phyloP scores from a whole-genome alignment of 257 asterid species.

The Solanum medicagineum region DNA sequence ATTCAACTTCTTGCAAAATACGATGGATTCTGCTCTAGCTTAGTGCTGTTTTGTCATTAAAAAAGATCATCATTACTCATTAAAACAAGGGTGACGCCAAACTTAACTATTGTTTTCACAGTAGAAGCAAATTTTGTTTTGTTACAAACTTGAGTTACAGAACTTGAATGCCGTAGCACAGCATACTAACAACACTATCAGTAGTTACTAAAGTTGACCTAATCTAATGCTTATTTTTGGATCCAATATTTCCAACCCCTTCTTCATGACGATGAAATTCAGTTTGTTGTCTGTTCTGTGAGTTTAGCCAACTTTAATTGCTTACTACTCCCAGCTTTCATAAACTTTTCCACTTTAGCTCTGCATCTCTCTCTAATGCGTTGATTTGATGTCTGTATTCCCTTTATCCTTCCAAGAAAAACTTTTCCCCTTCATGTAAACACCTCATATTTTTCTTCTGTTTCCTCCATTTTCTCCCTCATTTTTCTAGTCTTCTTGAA shows the following conservation, averaged over 20 bases:
- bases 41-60: background rate
- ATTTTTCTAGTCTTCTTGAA: constrained; percentile 56
- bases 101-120: background rate
- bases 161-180: background rate
- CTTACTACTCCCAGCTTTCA: constrained; percentile 52
- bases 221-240: background rate
- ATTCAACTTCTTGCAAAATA: background rate
- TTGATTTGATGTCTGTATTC: constrained; percentile 52
- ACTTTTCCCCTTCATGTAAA: constrained; percentile 49
- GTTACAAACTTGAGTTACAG: background rate
- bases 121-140: background rate
- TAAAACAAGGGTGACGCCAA: background rate
- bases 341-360: constrained; percentile 53
- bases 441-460: constrained; percentile 36
- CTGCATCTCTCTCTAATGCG: constrained; percentile 53
- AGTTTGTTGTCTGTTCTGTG: constrained; percentile 20
- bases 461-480: constrained; percentile 50
- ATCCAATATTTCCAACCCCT: background rate
- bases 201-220: background rate
- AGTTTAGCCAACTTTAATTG: constrained; percentile 46
- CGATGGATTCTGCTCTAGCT: background rate
- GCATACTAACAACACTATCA: background rate
- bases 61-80: background rate
- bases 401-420: constrained; percentile 38
- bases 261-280: constrained; percentile 21